Conservation (phyloP, 495 filamentous ascomycete species). For the Aspergillus carlsbadensis region DNA sequence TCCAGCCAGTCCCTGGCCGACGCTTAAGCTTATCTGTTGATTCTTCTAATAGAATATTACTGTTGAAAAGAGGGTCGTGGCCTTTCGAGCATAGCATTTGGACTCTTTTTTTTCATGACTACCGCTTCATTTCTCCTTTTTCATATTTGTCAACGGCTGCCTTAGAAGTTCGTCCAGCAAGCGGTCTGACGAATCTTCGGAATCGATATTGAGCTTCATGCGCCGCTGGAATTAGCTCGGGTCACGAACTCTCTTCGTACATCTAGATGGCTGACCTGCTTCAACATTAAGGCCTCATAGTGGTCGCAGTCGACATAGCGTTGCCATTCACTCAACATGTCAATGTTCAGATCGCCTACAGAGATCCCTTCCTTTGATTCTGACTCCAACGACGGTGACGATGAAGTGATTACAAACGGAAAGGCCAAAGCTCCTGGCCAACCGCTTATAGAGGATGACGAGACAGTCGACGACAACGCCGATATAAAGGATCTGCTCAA, state of each 20-base stretch:
- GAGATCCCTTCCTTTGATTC: conserved; percentile 43
- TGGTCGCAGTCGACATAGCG: not conserved
- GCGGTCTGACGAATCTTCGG: not conserved
- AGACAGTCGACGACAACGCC: conserved; percentile 17
- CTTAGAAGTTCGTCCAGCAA: not conserved
- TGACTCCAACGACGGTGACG: conserved; percentile 27
- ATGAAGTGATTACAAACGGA: conserved; percentile 10
- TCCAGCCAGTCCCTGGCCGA: conserved; percentile 1
- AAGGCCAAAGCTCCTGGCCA: conserved; percentile 8
- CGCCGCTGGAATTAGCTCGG: not conserved
- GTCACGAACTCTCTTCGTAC: not conserved
- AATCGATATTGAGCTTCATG: not conserved
- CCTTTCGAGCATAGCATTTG: not conserved
- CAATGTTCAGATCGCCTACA: conserved; percentile 43
- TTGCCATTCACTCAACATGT: conserved; percentile 33
- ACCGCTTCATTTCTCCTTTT: not conserved
- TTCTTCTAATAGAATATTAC: not conserved
- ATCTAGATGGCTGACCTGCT: conserved; percentile 16
- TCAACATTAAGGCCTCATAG: conserved; percentile 4
- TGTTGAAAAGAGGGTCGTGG: conserved; percentile 7
- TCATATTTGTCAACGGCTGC: not conserved
- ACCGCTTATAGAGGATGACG: not conserved
- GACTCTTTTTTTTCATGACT: not conserved
- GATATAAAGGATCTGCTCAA: conserved; percentile 28
- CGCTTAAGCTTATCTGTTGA: not conserved